Evolutionary conservation across 73 alveolate species (phyloP).

Genomic region (Symbiodinium pilosum): DNA sequence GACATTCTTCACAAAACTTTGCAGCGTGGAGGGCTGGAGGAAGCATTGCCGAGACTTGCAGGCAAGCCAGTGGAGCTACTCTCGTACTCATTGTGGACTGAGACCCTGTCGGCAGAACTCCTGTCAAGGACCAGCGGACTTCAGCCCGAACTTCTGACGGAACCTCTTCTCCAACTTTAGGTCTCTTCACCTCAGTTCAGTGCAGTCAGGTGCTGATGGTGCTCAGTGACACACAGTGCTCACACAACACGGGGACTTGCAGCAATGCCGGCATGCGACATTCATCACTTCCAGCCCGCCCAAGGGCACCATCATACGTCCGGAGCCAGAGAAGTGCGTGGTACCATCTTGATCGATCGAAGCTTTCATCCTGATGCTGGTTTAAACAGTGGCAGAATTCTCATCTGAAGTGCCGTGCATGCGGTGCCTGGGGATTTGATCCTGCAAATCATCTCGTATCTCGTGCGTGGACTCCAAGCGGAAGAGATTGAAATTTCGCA

Average conservation of each 20-base stretch:
- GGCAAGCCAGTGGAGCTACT: too few species aligned
- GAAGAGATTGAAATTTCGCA: slow-evolving; percentile 96
- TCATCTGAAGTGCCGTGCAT: not conserved
- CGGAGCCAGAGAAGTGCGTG: slow-evolving; percentile 67
- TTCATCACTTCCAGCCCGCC: slow-evolving; percentile 82
- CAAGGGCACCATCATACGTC: slow-evolving; percentile 73
- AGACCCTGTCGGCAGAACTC: slow-evolving; percentile 92
- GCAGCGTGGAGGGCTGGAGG: too few species aligned
- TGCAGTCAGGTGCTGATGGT: not conserved
- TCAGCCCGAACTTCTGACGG: slow-evolving; percentile 97
- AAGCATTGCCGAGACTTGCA: too few species aligned
- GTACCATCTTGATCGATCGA: slow-evolving; percentile 45
- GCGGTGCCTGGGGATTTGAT: slow-evolving; percentile 95
- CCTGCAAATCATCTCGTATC: slow-evolving; percentile 96
- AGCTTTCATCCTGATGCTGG: slow-evolving; percentile 46
- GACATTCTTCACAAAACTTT: too few species aligned
- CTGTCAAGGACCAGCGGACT: slow-evolving; percentile 95
- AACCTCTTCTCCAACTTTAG: slow-evolving; percentile 96
- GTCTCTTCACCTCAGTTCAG: slow-evolving; percentile 65
- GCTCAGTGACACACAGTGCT: too few species aligned
- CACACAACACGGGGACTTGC: too few species aligned
- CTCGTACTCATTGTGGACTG: too few species aligned
- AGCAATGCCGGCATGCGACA: slow-evolving; percentile 4
- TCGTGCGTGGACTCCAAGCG: slow-evolving; percentile 97
- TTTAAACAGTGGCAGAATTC: not conserved